A percentile compares a stretch with the other conserved stretches of the same genome.
phyloP scores from a whole-genome alignment of 805 yeast species.

The Saccharomyces kudriavzevii region DNA sequence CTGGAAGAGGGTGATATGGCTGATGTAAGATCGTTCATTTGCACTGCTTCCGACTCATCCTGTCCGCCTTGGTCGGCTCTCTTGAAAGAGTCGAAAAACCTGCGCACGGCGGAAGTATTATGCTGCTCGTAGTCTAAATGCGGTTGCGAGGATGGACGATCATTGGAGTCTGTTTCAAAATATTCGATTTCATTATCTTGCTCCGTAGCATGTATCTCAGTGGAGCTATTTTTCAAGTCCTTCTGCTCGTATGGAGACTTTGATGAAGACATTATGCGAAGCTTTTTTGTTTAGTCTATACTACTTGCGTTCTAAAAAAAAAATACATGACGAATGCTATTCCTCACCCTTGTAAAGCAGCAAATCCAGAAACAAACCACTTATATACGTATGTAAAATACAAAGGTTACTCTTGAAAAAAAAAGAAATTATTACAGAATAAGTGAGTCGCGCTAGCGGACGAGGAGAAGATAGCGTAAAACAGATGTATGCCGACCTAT shows the following conservation, averaged over 20 bases:
- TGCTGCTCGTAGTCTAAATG: background rate
- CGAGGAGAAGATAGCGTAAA: background rate
- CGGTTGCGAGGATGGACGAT: background rate
- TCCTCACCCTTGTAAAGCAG: background rate
- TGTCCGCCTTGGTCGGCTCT: slow-evolving; percentile 10
- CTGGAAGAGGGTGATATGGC: background rate
- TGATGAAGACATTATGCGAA: background rate
- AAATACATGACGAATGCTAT: background rate
- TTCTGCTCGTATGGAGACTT: slow-evolving; percentile 4
- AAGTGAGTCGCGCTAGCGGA: background rate
- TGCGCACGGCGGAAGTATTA: background rate
- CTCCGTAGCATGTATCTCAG: slow-evolving; percentile 8
- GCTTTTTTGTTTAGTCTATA: background rate
- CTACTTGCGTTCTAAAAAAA: background rate
- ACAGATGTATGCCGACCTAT: background rate
- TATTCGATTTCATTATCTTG: slow-evolving; percentile 21
- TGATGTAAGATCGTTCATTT: background rate
- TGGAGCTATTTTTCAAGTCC: slow-evolving; percentile 5
- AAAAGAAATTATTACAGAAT: background rate
- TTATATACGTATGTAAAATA: no score
- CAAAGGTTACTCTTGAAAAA: background rate
- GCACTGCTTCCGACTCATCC: slow-evolving; percentile 25
- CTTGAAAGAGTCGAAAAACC: slow-evolving; percentile 17
- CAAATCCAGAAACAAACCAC: background rate
- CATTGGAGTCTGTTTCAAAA: slow-evolving; percentile 7